These are phyloP conservation scores for Catunica adiposa DNA, from an alignment of 2,329 filamentous ascomycete species.

Conservation along the genomic window DNA sequence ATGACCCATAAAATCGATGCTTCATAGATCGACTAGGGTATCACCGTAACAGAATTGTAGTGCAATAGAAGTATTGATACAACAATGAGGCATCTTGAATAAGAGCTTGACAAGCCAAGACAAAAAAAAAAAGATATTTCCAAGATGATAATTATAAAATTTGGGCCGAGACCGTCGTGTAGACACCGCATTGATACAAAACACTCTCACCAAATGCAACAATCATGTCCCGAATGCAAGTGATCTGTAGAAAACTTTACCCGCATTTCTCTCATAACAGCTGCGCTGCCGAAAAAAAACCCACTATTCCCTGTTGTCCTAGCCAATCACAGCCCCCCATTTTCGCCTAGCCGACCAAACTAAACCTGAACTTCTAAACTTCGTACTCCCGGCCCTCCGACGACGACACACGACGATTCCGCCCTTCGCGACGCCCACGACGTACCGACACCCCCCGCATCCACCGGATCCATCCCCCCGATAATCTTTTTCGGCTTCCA, in stretches of 20 bases:
- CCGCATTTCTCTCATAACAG: neutral
- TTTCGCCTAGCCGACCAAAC: neutral
- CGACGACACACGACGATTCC: conserved; percentile 6
- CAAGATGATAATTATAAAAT: neutral
- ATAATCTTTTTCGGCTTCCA: neutral
- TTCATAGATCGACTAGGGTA: neutral
- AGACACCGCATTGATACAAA: neutral
- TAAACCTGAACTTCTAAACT: conserved; percentile 4
- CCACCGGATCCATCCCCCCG: neutral
- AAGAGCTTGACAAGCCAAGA: no score
- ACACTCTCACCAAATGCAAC: neutral
- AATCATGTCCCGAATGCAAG: neutral
- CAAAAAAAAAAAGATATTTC: neutral
- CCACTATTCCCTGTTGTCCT: neutral
- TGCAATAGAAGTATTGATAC: neutral
- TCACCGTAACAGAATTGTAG: neutral
- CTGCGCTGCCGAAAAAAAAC: conserved; percentile 1
- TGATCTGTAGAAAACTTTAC: neutral
- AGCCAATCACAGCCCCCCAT: neutral
- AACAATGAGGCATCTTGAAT: no score
- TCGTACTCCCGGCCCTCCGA: neutral
- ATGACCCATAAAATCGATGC: neutral
- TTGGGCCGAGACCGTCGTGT: no score
- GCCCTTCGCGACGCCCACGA: neutral
- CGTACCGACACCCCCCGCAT: neutral